Evolutionary conservation across 257 asterid genomes (phyloP), one percentile per base, ranked within the genome.

Genomic region (Gentiana dahurica): DNA sequence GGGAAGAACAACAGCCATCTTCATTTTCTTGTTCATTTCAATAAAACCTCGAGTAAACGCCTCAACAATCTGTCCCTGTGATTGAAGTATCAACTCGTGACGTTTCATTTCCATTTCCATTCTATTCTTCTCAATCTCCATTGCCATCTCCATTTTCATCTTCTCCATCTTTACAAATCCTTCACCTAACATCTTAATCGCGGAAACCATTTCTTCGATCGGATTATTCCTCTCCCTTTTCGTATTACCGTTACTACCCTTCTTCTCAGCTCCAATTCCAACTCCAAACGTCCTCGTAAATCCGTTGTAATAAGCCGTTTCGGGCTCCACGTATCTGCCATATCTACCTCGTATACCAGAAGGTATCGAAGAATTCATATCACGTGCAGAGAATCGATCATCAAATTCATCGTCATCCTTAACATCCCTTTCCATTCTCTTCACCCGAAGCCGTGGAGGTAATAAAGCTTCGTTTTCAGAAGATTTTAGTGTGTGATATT

Each of bases 41-140:
- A 72, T 44, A 61, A 86, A 55, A 5, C 94, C 96, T 67, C 79
- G 81, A 36, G 75, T 62, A 51, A 90, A 79, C n/a, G 91, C 87
- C 63, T 86, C 97, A 52, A 90, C 86, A 32, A 90, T 86, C 72
- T 84, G 93, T 60, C 77, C 74, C 68, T 90, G 97, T 2, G 97
- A 86, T 38, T 90, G 91, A 15, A 90, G 73, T 65, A 90, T 60
- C 93, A 90, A 65, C 57, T 84, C 81, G 8, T 82, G 82, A 50
- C 95, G 77, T 71, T 84, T 90, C 91, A 79, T 73, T 83, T 86
- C 97, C 95, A 84, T 84, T 58, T 90, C 95, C 97, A 84, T 86
- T 52, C 97, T 47, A 70, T 79, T 81, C 12, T 79, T 76, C 74
- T 90, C 96, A 60, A 86, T 83, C 68, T 90, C 97, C 62, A 85